These are phyloP conservation scores for Metschnikowia corniflorae DNA, from an alignment of 805 yeast genomes.

Conservation along the genomic window DNA sequence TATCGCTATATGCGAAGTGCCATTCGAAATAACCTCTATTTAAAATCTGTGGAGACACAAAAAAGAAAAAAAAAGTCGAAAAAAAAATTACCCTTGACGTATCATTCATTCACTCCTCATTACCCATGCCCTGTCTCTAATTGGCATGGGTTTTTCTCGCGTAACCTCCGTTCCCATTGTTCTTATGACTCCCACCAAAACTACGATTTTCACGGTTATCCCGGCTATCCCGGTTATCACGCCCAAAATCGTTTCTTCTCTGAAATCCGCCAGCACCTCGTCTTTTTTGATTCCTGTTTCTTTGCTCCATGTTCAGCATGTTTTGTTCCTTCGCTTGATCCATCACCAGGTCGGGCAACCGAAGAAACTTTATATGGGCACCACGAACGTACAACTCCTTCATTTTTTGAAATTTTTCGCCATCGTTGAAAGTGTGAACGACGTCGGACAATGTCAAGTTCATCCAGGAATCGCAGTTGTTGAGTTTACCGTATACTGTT, in stretches of 20 bases:
- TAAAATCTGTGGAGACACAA: neutral
- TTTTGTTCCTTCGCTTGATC: constrained; percentile 71
- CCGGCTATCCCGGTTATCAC: constrained; percentile 7
- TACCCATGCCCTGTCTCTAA: neutral
- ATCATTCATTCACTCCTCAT: neutral
- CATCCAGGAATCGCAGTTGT: constrained; percentile 94
- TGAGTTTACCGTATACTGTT: constrained; percentile 76
- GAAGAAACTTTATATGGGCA: constrained; percentile 71
- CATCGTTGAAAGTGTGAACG: constrained; percentile 59
- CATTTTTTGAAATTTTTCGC: constrained; percentile 57
- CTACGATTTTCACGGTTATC: constrained; percentile 21
- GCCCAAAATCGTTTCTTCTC: constrained; percentile 29
- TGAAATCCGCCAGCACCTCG: constrained; percentile 36
- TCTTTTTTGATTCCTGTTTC: constrained; percentile 44
- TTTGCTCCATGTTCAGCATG: constrained; percentile 46
- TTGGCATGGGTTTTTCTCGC: constrained; percentile 13
- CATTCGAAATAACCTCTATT: neutral
- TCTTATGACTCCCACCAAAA: constrained; percentile 11
- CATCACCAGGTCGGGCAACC: constrained; percentile 72
- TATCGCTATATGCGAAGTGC: too few species aligned
- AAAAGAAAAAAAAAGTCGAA: neutral
- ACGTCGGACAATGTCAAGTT: constrained; percentile 80
- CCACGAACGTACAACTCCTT: constrained; percentile 83
- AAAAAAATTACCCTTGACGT: neutral
- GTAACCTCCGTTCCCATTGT: constrained; percentile 18